Base-by-base conservation (phyloP, 495 filamentous ascomycete species). In the Tuber aestivum region DNA sequence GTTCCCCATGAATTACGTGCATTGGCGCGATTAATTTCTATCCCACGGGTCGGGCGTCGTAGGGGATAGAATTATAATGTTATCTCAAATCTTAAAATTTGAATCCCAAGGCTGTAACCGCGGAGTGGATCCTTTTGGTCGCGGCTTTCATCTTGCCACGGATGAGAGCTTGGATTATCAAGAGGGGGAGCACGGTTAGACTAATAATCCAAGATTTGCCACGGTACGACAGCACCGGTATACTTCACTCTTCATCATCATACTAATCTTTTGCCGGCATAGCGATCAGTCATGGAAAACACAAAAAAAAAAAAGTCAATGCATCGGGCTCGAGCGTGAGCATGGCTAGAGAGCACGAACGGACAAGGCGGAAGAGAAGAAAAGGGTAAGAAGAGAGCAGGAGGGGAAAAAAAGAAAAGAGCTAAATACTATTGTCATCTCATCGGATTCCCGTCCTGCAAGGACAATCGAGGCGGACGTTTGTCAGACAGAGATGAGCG, bases 391-490 rank as follows among this genome's bases (percentile, higher is more conserved):
- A 16, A 61, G 56, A 16, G n/a, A 61, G 10, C 8, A 2, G 27
- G 50, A 14, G 12, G 16, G 56, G 27, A 20, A 27, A 65, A 35
- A 61, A 65, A 65, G 32, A 10, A 35, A 35, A 65, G 7, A 14
- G 27, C 35, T 16, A 65, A 65, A 56, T 14, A 16, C 56, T 35
- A 27, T 65, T 35, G 56, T 65, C 56, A 65, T 65, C 56, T 65
- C 56, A 65, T 65, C 56, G 56, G 56, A 65, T 65, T 65, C 56
- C 56, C 56, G 27, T 35, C 56, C 27, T 65, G 56, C 56, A 65
- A 35, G 56, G 56, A 65, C 27, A 32, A 56, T 56, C 23, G 27
- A 65, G 56, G 56, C n/a, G 56, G 2, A 65, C 27, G 27, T 35
- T 65, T 65, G 56, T 65, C 56, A 65, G 56, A 65, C 27, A 56